A percentile compares a stretch with the other conserved stretches of the same genome.
These are phyloP conservation scores for Peronospora belbahrii DNA, from an alignment of 352 stramenopile genomes.

Conservation along the genomic window DNA sequence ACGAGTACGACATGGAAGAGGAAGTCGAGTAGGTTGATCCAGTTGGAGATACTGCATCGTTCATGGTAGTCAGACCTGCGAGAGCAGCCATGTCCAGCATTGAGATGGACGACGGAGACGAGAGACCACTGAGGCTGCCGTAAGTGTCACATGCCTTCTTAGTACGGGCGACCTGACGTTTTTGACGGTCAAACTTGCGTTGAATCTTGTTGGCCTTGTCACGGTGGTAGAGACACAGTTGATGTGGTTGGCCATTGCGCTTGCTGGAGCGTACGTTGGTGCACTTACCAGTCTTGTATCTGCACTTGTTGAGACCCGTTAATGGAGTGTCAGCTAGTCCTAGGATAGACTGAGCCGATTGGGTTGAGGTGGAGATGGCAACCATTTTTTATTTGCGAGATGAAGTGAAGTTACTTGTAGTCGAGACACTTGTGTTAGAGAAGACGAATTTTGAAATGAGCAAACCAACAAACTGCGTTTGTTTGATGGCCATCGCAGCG, in stretches of 20 bases:
- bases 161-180: constrained; percentile 62
- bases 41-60: constrained; percentile 15
- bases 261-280: constrained; percentile 74
- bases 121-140: constrained; percentile 4
- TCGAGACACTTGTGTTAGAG: constrained; percentile 19
- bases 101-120: constrained; percentile 20
- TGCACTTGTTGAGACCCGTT: constrained; percentile 35
- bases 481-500: constrained; percentile 7
- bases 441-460: constrained; percentile 29
- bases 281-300: constrained; percentile 87
- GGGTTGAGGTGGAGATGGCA: constrained; percentile 14
- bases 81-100: constrained; percentile 32
- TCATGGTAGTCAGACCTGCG: constrained; percentile 12
- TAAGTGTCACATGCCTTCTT: constrained; percentile 28
- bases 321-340: constrained; percentile 12
- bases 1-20: constrained; percentile 21
- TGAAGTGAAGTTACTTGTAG: background rate
- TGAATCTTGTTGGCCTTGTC: constrained; percentile 88
- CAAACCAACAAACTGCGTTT: background rate
- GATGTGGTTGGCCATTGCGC: constrained; percentile 78
- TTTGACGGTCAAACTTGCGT: constrained; percentile 85
- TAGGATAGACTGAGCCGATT: constrained; percentile 7
- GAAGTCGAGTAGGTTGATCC: constrained; percentile 24
- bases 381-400: constrained; percentile 14
- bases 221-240: constrained; percentile 82